A percentile compares a stretch with the other conserved stretches of the same genome.
phyloP scores from a whole-genome alignment of 768 basidiomycete genomes.

The Thelephora ganbajun region DNA sequence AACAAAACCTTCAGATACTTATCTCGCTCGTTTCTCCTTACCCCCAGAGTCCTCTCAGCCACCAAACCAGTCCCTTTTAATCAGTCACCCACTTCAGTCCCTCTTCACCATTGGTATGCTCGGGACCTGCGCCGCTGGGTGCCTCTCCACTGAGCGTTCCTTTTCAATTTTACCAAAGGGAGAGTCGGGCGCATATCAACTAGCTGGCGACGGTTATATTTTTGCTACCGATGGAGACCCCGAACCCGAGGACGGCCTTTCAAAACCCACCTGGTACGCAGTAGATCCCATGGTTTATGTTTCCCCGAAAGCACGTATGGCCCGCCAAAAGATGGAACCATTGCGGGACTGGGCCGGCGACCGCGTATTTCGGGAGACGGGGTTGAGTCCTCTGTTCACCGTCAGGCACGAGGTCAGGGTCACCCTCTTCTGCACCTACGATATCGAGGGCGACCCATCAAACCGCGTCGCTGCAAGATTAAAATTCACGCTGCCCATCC shows the following conservation, averaged over 20 bases:
- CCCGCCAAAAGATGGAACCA: constrained; percentile 3
- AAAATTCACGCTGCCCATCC: constrained; percentile 12
- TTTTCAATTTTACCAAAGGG: constrained; percentile 32
- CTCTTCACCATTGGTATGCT: constrained; percentile 38
- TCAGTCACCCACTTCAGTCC: constrained; percentile 33
- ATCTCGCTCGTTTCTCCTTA: constrained; percentile 35
- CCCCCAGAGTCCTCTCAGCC: constrained; percentile 47
- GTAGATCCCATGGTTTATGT: constrained; percentile 38
- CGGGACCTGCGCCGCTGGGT: constrained; percentile 7
- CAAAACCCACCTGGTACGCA: constrained; percentile 35
- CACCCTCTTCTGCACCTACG: constrained; percentile 43
- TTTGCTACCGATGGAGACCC: constrained; percentile 24
- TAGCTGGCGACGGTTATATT: constrained; percentile 35
- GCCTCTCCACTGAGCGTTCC: constrained; percentile 25
- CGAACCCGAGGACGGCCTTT: constrained; percentile 12
- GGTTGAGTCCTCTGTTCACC: constrained; percentile 39
- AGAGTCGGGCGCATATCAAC: constrained; percentile 30
- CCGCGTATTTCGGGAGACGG: constrained; percentile 29
- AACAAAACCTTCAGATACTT: constrained; percentile 25
- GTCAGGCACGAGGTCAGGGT: constrained; percentile 41
- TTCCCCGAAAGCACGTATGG: not conserved
- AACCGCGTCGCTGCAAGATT: constrained; percentile 11
- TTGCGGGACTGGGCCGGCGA: constrained; percentile 24
- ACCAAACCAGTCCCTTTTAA: constrained; percentile 41
- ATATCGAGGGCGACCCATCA: constrained; percentile 19